Conservation (phyloP, 768 basidiomycete species). For the Butyriboletus loyo region DNA sequence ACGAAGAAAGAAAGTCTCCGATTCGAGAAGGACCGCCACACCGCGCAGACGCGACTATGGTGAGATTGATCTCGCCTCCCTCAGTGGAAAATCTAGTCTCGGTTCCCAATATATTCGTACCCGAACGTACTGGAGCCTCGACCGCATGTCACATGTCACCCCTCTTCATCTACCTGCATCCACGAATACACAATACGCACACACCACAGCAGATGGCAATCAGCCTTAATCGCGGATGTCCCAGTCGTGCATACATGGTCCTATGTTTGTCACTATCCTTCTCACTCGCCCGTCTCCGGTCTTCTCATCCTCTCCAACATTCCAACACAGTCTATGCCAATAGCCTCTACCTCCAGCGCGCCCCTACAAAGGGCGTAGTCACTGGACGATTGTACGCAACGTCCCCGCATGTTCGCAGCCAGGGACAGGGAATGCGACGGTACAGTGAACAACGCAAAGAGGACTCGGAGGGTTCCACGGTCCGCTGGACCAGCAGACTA, state of each 20-base stretch:
- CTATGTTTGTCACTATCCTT: slow-evolving; percentile 29
- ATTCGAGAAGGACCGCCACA: slow-evolving; percentile 75
- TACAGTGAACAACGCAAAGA: slow-evolving; percentile 28
- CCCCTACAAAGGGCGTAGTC: slow-evolving; percentile 38
- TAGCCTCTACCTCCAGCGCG: not conserved
- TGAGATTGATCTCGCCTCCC: slow-evolving; percentile 47
- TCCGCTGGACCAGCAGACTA: slow-evolving; percentile 57
- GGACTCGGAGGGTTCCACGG: slow-evolving; percentile 47
- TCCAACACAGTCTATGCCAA: not conserved
- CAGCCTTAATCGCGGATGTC: not conserved
- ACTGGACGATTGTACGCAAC: slow-evolving; percentile 62
- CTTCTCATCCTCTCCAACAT: slow-evolving; percentile 14
- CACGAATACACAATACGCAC: slow-evolving; percentile 18
- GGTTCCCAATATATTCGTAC: slow-evolving; percentile 58
- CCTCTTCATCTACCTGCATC: slow-evolving; percentile 51
- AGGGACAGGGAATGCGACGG: slow-evolving; percentile 54
- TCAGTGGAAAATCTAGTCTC: slow-evolving; percentile 80
- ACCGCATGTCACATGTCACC: slow-evolving; percentile 53
- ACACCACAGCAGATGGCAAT: not conserved
- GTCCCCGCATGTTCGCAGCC: slow-evolving; percentile 42
- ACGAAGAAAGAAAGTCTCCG: slow-evolving; percentile 79
- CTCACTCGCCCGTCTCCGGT: slow-evolving; percentile 12
- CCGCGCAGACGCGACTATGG: slow-evolving; percentile 66
- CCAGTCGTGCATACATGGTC: slow-evolving; percentile 20
- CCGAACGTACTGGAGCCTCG: slow-evolving; percentile 53